A percentile compares a stretch with the other conserved stretches of the same genome.
Evolutionary conservation across 2,329 filamentous ascomycete species (phyloP).

Genomic region (Endoconidiophora polonica): DNA sequence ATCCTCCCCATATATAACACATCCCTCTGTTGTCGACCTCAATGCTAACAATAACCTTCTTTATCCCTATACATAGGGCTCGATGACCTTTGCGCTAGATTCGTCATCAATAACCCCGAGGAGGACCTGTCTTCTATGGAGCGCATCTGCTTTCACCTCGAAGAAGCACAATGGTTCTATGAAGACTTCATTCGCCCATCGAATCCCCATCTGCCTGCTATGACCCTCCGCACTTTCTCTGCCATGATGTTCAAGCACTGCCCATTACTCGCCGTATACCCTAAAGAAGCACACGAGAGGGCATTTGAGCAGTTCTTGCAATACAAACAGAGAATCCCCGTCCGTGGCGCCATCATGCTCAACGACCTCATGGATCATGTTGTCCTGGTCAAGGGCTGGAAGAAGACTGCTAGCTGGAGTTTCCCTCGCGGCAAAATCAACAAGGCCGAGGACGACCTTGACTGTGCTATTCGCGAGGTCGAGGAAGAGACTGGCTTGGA

Average conservation of each 20-base stretch:
- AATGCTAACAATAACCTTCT: neutral
- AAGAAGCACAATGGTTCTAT: constrained; percentile 99
- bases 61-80: constrained; percentile 40
- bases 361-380: constrained; percentile 90
- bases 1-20: neutral
- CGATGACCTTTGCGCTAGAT: constrained; percentile 94
- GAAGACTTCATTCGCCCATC: constrained; percentile 95
- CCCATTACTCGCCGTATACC: constrained; percentile 68
- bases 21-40: neutral
- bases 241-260: constrained; percentile 88
- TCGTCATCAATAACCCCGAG: constrained; percentile 89
- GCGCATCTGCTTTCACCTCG: constrained; percentile 94
- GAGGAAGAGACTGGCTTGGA: constrained; percentile 94
- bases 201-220: constrained; percentile 67
- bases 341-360: constrained; percentile 82
- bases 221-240: constrained; percentile 73
- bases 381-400: constrained; percentile 92
- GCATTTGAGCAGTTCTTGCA: constrained; percentile 85
- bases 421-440: constrained; percentile 97
- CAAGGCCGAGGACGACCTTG: constrained; percentile 84
- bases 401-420: constrained; percentile 90
- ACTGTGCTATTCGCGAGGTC: constrained; percentile 85
- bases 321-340: constrained; percentile 89
- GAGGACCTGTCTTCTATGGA: constrained; percentile 81
- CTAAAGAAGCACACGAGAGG: constrained; percentile 56